These are phyloP conservation scores for Amaranthus palmeri DNA, from an alignment of 148 eudicot genomes.

Conservation along the genomic window DNA sequence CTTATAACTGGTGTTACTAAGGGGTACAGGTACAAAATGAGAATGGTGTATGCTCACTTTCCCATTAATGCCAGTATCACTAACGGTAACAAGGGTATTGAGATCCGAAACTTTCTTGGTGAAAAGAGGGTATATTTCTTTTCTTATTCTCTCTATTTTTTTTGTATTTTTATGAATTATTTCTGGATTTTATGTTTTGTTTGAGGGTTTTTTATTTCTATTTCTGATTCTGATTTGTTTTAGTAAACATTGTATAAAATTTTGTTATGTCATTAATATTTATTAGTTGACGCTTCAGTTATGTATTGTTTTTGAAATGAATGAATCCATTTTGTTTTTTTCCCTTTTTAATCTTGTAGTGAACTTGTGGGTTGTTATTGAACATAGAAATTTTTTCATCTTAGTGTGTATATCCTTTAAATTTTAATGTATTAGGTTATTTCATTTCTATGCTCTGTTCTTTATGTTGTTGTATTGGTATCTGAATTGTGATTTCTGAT, in stretches of 20 bases:
- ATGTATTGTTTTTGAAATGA: background rate
- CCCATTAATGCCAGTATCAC: slow-evolving; percentile 62
- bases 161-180: too few species aligned
- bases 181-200: background rate
- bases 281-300: too few species aligned
- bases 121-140: slow-evolving; percentile 49
- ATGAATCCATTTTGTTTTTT: background rate
- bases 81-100: slow-evolving; percentile 33
- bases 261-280: too few species aligned
- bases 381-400: background rate
- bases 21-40: slow-evolving; percentile 60
- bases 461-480: too few species aligned
- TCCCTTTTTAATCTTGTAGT: background rate
- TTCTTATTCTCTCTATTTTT: background rate
- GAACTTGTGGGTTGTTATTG: background rate
- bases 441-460: too few species aligned
- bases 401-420: background rate
- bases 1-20: slow-evolving; percentile 51
- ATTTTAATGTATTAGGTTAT: background rate
- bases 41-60: slow-evolving; percentile 70
- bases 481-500: too few species aligned
- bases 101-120: slow-evolving; percentile 67
- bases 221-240: background rate
- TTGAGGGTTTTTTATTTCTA: background rate
- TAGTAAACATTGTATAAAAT: too few species aligned